A percentile compares a stretch with the other conserved stretches of the same genome.
Evolutionary conservation across 2,329 filamentous ascomycete species (phyloP).

Genomic region (Cladorrhinum sp.): DNA sequence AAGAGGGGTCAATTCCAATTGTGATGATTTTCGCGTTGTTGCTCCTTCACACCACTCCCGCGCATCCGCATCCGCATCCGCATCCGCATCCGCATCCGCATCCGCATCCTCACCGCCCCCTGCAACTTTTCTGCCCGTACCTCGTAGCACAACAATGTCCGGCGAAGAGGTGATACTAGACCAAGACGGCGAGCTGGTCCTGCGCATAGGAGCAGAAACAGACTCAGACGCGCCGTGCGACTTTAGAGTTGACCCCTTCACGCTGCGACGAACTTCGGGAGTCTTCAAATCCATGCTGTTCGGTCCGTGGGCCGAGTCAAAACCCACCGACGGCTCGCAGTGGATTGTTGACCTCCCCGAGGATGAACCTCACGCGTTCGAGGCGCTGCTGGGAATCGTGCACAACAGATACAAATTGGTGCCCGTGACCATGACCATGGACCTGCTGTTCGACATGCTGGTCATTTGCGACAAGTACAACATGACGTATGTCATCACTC

Average conservation of each 20-base stretch:
- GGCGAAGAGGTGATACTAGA: neutral
- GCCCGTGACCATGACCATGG: neutral
- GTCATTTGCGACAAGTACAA: neutral
- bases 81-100: no score
- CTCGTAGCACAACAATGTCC: no score
- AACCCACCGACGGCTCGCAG: neutral
- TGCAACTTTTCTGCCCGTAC: no score
- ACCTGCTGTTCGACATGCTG: neutral
- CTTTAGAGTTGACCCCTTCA: neutral
- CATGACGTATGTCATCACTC: conserved; percentile 3
- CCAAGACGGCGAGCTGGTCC: neutral
- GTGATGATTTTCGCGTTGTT: no score
- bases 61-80: no score
- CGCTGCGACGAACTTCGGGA: neutral
- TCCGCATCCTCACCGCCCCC: no score
- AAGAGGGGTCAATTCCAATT: no score
- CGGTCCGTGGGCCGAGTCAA: neutral
- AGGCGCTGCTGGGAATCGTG: neutral
- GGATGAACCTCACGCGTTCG: neutral
- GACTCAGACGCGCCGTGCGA: neutral
- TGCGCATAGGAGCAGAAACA: neutral
- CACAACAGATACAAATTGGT: neutral
- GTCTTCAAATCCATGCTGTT: neutral
- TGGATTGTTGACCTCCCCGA: neutral
- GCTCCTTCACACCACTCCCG: no score